These are phyloP conservation scores for Linnemannia hyalina DNA, from an alignment of 192 early-diverging fungal genomes.

Conservation along the genomic window DNA sequence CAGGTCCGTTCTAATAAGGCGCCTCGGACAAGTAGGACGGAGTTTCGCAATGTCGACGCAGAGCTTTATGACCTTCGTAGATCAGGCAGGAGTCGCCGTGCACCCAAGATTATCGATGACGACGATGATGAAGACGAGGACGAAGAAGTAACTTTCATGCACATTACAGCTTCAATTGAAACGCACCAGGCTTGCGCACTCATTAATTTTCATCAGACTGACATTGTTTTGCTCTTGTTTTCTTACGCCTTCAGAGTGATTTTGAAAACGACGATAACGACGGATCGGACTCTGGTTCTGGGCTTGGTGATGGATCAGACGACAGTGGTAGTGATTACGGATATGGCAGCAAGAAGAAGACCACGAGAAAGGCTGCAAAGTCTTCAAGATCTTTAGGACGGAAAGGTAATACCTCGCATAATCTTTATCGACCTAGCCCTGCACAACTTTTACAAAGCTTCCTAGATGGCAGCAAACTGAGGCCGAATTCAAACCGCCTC, in stretches of 20 bases:
- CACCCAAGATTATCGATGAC: slow-evolving; percentile 56
- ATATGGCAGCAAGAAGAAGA: slow-evolving; percentile 44
- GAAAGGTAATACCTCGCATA: slow-evolving; percentile 9
- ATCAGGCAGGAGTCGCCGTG: slow-evolving; percentile 63
- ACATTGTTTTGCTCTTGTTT: background rate
- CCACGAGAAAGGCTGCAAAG: slow-evolving; percentile 58
- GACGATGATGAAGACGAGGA: slow-evolving; percentile 47
- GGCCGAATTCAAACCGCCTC: background rate
- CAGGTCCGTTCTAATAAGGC: slow-evolving; percentile 49
- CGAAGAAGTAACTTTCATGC: slow-evolving; percentile 16
- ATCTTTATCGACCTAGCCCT: background rate
- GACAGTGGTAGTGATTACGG: slow-evolving; percentile 62
- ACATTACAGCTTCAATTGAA: background rate
- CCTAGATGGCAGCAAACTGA: background rate
- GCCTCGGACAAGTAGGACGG: slow-evolving; percentile 56
- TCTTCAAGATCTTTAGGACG: slow-evolving; percentile 57
- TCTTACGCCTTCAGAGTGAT: slow-evolving; percentile 42
- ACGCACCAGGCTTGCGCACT: background rate
- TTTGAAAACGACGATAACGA: slow-evolving; percentile 53
- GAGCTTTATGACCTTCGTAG: slow-evolving; percentile 76
- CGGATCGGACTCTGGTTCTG: slow-evolving; percentile 39
- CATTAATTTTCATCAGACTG: background rate
- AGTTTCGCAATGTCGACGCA: slow-evolving; percentile 62
- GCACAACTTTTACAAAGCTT: background rate
- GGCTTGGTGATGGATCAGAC: slow-evolving; percentile 33